A percentile compares a stretch with the other conserved stretches of the same genome.
Conservation (phyloP, 2,329 filamentous ascomycete genomes). For the Sporothrix protearum region DNA sequence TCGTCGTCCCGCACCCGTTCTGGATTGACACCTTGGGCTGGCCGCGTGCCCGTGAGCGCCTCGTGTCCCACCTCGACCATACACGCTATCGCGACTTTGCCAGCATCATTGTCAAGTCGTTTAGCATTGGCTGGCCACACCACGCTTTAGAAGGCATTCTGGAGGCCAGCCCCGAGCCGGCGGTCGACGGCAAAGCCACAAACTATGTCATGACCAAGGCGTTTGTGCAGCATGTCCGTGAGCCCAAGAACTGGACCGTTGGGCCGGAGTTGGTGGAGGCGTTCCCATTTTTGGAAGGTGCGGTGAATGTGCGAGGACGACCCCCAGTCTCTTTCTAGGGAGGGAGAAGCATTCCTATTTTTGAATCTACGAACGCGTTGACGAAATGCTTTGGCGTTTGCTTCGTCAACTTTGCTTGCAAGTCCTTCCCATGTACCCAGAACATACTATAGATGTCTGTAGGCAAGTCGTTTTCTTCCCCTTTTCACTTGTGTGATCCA, state of each 20-base stretch:
- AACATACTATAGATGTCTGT: not conserved
- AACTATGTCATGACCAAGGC: conserved; percentile 18
- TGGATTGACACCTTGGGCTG: conserved; percentile 24
- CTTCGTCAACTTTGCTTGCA: not conserved
- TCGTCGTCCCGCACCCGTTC: conserved; percentile 23
- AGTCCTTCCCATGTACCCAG: not conserved
- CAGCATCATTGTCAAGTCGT: conserved; percentile 4
- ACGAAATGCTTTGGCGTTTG: not conserved
- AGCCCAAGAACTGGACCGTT: conserved; percentile 23
- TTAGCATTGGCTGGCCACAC: conserved; percentile 23
- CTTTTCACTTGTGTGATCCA: no score
- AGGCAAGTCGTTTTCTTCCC: not conserved
- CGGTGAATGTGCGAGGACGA: conserved; percentile 19
- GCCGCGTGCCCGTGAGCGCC: conserved; percentile 22
- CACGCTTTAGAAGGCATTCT: conserved; percentile 15
- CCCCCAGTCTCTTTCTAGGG: not conserved
- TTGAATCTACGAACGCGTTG: not conserved
- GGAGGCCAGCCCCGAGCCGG: conserved; percentile 8
- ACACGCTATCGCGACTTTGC: conserved; percentile 17
- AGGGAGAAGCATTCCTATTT: not conserved
- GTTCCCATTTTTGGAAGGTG: conserved; percentile 22
- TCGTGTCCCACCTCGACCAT: conserved; percentile 22
- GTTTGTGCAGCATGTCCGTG: conserved; percentile 23
- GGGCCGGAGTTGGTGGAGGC: conserved; percentile 23
- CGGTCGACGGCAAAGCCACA: not conserved